phyloP scores from a whole-genome alignment of 306 rosid species.

The Macrotyloma uniflorum region DNA sequence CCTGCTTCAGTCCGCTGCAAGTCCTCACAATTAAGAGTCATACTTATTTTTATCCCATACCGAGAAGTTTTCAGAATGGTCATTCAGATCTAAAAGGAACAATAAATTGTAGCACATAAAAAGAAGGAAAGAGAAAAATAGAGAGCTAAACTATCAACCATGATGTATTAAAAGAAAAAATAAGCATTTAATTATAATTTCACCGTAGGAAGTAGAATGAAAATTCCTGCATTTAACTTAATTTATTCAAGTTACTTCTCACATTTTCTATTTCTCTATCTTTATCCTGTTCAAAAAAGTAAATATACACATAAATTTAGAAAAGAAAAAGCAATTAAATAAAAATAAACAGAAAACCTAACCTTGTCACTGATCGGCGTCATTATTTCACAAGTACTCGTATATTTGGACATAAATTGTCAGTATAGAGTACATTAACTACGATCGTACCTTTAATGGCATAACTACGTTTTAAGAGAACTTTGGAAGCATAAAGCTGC shows the following conservation, averaged over 20 bases:
- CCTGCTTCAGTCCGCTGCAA: too few relatives aligned
- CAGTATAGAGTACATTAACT: background rate
- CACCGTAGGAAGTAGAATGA: background rate
- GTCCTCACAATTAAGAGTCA: background rate
- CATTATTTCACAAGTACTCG: constrained; percentile 24
- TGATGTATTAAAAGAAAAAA: background rate
- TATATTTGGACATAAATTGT: constrained; percentile 23
- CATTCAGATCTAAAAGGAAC: background rate
- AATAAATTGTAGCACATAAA: background rate
- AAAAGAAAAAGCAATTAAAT: background rate
- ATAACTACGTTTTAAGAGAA: constrained; percentile 85
- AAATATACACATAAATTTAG: constrained; percentile 2
- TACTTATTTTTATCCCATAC: background rate
- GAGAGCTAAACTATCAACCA: background rate
- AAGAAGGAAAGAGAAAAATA: background rate
- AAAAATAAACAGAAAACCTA: background rate
- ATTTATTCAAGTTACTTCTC: constrained; percentile 24
- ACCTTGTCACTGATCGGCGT: background rate
- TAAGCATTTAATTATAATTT: background rate
- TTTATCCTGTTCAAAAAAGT: constrained; percentile 26
- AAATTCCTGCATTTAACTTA: background rate
- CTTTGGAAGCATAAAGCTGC: constrained; percentile 86
- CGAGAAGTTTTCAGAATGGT: background rate
- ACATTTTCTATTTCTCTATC: background rate
- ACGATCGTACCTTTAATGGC: constrained; percentile 67